phyloP scores from a whole-genome alignment of 1,284 basidiomycete species.

The Irpex sp. region DNA sequence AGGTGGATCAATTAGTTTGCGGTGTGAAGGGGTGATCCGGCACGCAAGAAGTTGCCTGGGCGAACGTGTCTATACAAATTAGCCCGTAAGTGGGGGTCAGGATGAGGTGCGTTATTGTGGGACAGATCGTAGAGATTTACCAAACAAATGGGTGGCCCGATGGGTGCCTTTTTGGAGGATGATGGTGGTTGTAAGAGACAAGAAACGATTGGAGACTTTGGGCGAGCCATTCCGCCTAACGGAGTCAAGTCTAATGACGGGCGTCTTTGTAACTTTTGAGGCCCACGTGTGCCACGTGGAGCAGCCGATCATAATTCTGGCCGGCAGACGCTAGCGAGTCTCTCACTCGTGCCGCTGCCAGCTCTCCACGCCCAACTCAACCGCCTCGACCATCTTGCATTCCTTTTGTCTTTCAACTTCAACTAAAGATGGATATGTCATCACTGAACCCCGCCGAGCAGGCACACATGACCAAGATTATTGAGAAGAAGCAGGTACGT shows the following conservation, averaged over 20 bases:
- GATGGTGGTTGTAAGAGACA: constrained; percentile 1
- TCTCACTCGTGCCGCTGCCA: background rate
- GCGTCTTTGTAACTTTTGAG: background rate
- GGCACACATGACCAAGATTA: constrained; percentile 86
- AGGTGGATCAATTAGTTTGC: background rate
- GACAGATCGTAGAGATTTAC: background rate
- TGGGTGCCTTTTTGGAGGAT: background rate
- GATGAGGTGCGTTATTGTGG: background rate
- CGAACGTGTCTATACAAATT: background rate
- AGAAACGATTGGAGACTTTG: background rate
- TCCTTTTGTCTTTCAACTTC: background rate
- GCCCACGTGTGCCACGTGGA: constrained; percentile 3
- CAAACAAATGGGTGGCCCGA: background rate
- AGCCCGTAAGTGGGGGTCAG: background rate
- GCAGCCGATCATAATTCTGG: constrained; percentile 2
- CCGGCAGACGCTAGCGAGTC: background rate
- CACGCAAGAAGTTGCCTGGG: background rate
- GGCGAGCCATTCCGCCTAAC: background rate
- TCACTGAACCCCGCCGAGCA: constrained; percentile 82
- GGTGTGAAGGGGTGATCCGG: background rate
- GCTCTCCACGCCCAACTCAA: background rate
- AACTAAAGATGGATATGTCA: constrained; percentile 75
- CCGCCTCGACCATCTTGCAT: background rate
- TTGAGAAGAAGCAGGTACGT: constrained; percentile 90
- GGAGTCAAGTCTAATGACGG: constrained; percentile 3